Base-by-base conservation (phyloP, 495 filamentous ascomycete genomes). In the Tuber melanosporum region DNA sequence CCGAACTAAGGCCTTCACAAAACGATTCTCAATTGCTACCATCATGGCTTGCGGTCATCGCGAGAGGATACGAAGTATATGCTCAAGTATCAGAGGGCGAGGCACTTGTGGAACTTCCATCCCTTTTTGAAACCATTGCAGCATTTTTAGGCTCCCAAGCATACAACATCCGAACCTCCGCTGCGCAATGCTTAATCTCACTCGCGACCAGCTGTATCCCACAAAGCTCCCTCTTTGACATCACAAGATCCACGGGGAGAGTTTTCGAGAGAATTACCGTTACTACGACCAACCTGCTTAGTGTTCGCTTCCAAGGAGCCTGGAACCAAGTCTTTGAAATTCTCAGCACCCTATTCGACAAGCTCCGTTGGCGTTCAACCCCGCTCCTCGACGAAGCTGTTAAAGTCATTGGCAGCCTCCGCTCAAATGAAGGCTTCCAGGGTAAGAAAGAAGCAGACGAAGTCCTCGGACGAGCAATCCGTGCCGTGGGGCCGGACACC, bases 291-390 rank as follows among this genome's bases (percentile, higher is more conserved):
- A 89, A 90, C 73, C 88, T 98, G 42, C 87, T 99, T 22, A 94
- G 89, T 73, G 90, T 98, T 19, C 95, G 94, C 81, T 98, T 93
- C 83, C 95, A 98, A 83, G 89, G 90, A 26, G 95, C 96, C 1
- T 99, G 95, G 96, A 90, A 91, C 85, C 95, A 98, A 83, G 92
- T 96, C 14, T 98, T 98, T 86, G 93, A 91, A 79, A 91, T 98
- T 15, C 87, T 96, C 72, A 90, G 89, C n/a, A 91, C 92, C 44
- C 91, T 95, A 84, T 95, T 98, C 77, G 92, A 95, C 74, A 88
- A 90, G n/a, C 88, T 96, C 75, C 89, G 90, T 79, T 98, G 94
- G 94, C 90, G 91, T 62, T 91, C 94, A 8, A 86, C 89, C 73
- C 93, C 94, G 10, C 90, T 94, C 79, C 86, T 98, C 66, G 85